A percentile compares a stretch with the other conserved stretches of the same genome.
These are phyloP conservation scores for Anthracocystis setariae DNA, from an alignment of 1,284 basidiomycete species.

Conservation along the genomic window DNA sequence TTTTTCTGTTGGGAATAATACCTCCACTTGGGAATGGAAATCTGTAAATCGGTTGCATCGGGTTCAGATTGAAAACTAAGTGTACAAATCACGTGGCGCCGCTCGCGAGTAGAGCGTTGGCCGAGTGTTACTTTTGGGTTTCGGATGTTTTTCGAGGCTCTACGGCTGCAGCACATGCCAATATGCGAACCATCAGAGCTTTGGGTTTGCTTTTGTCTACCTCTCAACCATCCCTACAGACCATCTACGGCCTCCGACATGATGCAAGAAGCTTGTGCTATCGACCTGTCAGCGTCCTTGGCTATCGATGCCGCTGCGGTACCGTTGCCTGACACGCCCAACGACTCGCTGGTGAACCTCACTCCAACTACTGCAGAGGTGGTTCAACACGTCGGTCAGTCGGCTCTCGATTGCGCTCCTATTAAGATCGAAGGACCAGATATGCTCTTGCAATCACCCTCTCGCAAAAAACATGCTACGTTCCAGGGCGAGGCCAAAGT, in stretches of 20 bases:
- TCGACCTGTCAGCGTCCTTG: not conserved
- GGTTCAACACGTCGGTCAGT: not conserved
- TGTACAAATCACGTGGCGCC: conserved; percentile 21
- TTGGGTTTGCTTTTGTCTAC: not conserved
- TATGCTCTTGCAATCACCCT: conserved; percentile 9
- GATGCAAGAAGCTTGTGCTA: not conserved
- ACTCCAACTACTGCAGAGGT: not conserved
- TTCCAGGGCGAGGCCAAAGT: not conserved
- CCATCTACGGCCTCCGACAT: not conserved
- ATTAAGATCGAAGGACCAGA: not conserved
- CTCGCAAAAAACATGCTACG: conserved; percentile 2
- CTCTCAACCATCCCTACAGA: not conserved
- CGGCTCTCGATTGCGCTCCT: not conserved
- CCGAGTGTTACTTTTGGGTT: conserved; percentile 27
- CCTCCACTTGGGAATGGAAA: conserved; percentile 2
- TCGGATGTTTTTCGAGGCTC: conserved; percentile 34
- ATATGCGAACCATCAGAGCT: not conserved
- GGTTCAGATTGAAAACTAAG: not conserved
- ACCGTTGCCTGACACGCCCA: conserved; percentile 22
- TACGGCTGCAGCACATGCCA: not conserved
- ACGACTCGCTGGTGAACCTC: conserved; percentile 11
- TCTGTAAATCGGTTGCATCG: not conserved
- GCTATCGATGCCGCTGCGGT: conserved; percentile 14
- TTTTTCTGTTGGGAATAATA: not conserved
- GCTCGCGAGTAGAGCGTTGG: conserved; percentile 14